phyloP scores from a whole-genome alignment of 1,284 basidiomycete genomes.

The Ganoderma resinaceum region DNA sequence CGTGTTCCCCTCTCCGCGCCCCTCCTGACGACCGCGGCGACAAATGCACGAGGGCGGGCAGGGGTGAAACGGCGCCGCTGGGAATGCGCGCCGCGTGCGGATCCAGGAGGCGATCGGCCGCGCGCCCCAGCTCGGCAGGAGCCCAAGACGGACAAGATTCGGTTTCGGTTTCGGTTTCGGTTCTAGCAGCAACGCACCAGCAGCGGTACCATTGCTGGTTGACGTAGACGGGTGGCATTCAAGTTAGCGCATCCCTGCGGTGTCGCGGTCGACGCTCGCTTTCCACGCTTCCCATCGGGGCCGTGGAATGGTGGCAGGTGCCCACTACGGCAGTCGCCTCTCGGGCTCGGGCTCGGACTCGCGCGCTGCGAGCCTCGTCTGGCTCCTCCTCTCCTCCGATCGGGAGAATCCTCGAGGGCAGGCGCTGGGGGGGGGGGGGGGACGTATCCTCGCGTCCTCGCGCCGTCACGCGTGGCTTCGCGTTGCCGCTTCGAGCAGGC shows the following conservation, averaged over 20 bases:
- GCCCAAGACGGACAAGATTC: not conserved
- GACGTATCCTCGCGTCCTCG: too few relatives aligned
- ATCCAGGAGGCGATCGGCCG: not conserved
- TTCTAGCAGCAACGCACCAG: not conserved
- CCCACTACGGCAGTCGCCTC: too few relatives aligned
- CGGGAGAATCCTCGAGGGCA: slow-evolving; percentile 6
- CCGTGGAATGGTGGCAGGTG: not conserved
- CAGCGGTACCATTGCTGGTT: not conserved
- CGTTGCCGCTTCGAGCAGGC: not conserved
- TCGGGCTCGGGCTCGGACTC: too few relatives aligned
- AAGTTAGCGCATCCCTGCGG: not conserved
- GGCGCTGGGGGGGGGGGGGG: not conserved
- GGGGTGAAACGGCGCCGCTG: not conserved
- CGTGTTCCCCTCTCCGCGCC: not conserved
- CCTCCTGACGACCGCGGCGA: not conserved
- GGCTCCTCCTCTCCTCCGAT: slow-evolving; percentile 11
- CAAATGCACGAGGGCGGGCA: not conserved
- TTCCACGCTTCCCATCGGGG: slow-evolving; percentile 9
- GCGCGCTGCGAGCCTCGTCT: not conserved
- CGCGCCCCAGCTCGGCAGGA: not conserved
- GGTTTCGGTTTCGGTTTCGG: not conserved
- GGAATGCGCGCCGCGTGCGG: not conserved
- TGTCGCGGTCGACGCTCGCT: not conserved
- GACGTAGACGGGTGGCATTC: not conserved
- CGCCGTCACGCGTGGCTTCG: not conserved